These are phyloP conservation scores for Botrytis fragariae DNA, from an alignment of 2,329 filamentous ascomycete species.

Conservation along the genomic window DNA sequence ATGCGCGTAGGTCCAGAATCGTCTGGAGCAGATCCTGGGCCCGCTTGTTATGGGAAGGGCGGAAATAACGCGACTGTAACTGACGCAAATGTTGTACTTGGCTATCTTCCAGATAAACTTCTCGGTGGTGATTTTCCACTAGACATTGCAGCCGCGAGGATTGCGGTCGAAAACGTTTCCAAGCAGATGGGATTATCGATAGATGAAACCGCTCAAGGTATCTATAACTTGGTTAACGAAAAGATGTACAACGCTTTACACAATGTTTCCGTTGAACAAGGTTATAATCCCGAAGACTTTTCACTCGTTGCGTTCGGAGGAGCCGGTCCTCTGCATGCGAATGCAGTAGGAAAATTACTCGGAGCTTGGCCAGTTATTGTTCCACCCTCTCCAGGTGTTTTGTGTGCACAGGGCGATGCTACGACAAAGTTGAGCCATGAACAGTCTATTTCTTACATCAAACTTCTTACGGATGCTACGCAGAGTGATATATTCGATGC, in stretches of 20 bases:
- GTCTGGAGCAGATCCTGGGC: slow-evolving; percentile 11
- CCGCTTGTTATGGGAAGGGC: slow-evolving; percentile 12
- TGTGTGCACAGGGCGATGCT: slow-evolving; percentile 12
- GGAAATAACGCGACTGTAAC: slow-evolving; percentile 5
- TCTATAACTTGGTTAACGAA: slow-evolving; percentile 13
- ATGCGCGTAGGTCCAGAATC: slow-evolving; percentile 15
- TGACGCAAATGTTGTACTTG: slow-evolving; percentile 8
- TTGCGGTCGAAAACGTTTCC: slow-evolving; percentile 1
- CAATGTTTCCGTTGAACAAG: slow-evolving; percentile 14
- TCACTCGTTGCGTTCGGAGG: slow-evolving; percentile 10
- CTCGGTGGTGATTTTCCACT: slow-evolving; percentile 10
- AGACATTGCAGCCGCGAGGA: slow-evolving; percentile 1
- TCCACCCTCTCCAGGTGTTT: slow-evolving; percentile 9
- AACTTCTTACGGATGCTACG: background rate
- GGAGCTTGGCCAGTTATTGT: slow-evolving; percentile 16
- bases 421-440: slow-evolving; percentile 17
- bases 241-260: slow-evolving; percentile 12
- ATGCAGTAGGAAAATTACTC: slow-evolving; percentile 13
- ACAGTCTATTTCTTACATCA: slow-evolving; percentile 7
- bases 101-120: slow-evolving; percentile 15
- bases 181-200: slow-evolving; percentile 12
- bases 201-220: slow-evolving; percentile 14
- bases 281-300: slow-evolving; percentile 15
- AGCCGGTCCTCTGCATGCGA: slow-evolving; percentile 12
- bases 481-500: background rate